Percentiles rank a stretch among this genome's conserved stretches.
Conservation (phyloP, 2,329 filamentous ascomycete species). For the Exophiala alcalophila region DNA sequence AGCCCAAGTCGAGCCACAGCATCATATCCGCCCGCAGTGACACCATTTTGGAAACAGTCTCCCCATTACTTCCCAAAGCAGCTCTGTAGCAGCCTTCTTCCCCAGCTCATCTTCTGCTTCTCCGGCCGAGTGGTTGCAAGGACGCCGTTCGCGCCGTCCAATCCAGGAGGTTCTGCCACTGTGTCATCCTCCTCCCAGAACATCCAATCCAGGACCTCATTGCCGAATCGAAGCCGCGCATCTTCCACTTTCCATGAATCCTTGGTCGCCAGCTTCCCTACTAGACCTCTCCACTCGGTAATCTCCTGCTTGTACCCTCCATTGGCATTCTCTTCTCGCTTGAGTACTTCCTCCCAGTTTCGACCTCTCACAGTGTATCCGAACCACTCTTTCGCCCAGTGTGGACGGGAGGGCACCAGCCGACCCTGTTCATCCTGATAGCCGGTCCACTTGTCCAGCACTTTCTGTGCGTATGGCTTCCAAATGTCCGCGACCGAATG, state of each 20-base stretch:
- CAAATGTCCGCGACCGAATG: conserved; percentile 22
- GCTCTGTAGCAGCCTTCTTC: conserved; percentile 9
- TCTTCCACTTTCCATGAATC: conserved; percentile 19
- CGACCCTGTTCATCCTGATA: conserved; percentile 14
- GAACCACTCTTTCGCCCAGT: conserved; percentile 28
- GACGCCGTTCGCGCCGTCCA: conserved; percentile 24
- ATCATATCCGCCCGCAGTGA: background rate
- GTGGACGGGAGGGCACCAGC: conserved; percentile 18
- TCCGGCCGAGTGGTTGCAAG: background rate
- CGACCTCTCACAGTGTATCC: conserved; percentile 17
- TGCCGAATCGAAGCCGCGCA: conserved; percentile 20
- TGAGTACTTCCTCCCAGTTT: conserved; percentile 20
- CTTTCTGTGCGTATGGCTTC: conserved; percentile 22
- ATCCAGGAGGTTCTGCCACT: too few species aligned
- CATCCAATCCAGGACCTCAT: conserved; percentile 25
- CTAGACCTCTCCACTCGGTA: conserved; percentile 17
- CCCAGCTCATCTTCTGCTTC: conserved; percentile 10
- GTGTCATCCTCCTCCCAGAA: conserved; percentile 33
- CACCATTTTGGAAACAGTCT: background rate
- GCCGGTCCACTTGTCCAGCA: conserved; percentile 24
- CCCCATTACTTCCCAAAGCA: conserved; percentile 10
- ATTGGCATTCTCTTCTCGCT: conserved; percentile 7
- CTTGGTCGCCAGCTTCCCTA: conserved; percentile 6
- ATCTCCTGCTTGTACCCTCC: conserved; percentile 21
- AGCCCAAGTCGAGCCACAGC: background rate